phyloP scores from a whole-genome alignment of 345 rosid genomes.

The Hibiscus syriacus region DNA sequence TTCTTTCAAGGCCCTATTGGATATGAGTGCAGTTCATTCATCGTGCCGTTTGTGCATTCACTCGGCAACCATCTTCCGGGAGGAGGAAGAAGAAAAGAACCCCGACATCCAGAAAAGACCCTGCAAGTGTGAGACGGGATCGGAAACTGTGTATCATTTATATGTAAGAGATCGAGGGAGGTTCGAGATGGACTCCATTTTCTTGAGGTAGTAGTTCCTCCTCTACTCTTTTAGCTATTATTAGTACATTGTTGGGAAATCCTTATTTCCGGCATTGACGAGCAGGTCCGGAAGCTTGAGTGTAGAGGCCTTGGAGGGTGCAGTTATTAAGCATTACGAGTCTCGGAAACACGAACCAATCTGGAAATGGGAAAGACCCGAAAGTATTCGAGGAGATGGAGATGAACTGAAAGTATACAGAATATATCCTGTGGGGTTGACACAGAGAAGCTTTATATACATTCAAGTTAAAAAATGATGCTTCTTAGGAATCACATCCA shows the following conservation, averaged over 20 bases:
- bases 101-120: constrained; percentile 53
- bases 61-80: constrained; percentile 58
- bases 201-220: constrained; percentile 72
- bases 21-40: constrained; percentile 95
- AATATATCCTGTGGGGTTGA: constrained; percentile 79
- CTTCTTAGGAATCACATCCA: constrained; percentile 46
- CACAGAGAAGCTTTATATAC: constrained; percentile 81
- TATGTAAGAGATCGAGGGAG: constrained; percentile 85
- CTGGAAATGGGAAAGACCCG: constrained; percentile 86
- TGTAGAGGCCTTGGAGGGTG: constrained; percentile 46
- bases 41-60: constrained; percentile 93
- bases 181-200: constrained; percentile 76
- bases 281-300: constrained; percentile 53
- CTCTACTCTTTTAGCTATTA: background rate
- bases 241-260: background rate
- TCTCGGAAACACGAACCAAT: constrained; percentile 53
- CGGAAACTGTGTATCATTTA: constrained; percentile 63
- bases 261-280: constrained; percentile 7
- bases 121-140: constrained; percentile 72
- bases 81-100: constrained; percentile 65
- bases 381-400: constrained; percentile 55
- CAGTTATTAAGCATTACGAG: constrained; percentile 54
- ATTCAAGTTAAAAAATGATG: constrained; percentile 54
- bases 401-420: constrained; percentile 50
- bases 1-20: constrained; percentile 92